Percentiles rank a stretch among this genome's conserved stretches.
phyloP scores from a whole-genome alignment of 352 stramenopile genomes.

The Phytophthora vignae region DNA sequence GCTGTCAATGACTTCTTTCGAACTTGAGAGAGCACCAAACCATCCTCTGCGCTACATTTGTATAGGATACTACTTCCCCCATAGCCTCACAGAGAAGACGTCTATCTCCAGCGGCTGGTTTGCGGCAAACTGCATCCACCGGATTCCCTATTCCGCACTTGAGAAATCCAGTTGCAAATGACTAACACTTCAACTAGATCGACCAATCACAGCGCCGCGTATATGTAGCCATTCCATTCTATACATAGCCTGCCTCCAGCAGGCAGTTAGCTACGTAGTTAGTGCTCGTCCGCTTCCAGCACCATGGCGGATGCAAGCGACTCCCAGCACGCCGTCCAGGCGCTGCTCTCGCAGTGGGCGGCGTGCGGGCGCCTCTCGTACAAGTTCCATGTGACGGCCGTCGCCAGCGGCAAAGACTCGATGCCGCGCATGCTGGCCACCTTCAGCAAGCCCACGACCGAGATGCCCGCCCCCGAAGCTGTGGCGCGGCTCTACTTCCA shows the following conservation, averaged over 20 bases:
- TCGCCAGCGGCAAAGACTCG: slow-evolving; percentile 40
- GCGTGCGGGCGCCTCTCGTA: slow-evolving; percentile 55
- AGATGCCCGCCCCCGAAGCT: slow-evolving; percentile 45
- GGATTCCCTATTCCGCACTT: neutral
- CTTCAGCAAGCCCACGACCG: slow-evolving; percentile 68
- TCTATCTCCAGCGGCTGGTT: too few relatives aligned
- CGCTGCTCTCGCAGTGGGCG: slow-evolving; percentile 54
- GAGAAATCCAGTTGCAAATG: neutral
- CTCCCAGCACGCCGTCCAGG: slow-evolving; percentile 48
- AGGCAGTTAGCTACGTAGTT: neutral
- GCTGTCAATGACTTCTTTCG: neutral
- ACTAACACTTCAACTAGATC: slow-evolving; percentile 23
- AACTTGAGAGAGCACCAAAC: too few relatives aligned
- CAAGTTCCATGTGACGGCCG: slow-evolving; percentile 59
- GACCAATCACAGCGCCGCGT: slow-evolving; percentile 16
- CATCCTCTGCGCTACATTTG: too few relatives aligned
- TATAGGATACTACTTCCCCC: too few relatives aligned
- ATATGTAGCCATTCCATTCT: neutral
- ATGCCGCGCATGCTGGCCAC: slow-evolving; percentile 57
- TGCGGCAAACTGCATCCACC: neutral
- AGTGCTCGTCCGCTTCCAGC: neutral
- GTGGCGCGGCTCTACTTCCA: slow-evolving; percentile 72
- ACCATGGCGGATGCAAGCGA: slow-evolving; percentile 42
- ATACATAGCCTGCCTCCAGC: slow-evolving; percentile 12
- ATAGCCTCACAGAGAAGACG: too few relatives aligned